Conservation (phyloP, 768 basidiomycete species). For the Omphalotus guepiniiformis region DNA sequence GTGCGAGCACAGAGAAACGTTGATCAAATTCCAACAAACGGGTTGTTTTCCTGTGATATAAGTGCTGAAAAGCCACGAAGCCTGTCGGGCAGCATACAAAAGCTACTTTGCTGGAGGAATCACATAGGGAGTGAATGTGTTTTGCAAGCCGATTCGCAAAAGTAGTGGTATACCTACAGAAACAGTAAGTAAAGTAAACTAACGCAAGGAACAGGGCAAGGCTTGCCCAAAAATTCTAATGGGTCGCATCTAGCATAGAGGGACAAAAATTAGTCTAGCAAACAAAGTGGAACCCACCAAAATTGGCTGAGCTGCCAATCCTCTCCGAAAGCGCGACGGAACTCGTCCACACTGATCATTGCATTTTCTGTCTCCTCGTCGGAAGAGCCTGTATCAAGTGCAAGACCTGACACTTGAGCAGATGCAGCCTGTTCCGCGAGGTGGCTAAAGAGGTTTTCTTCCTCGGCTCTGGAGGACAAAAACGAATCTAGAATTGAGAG, state of each 20-base stretch:
- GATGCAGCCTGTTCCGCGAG: constrained; percentile 33
- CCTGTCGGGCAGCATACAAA: constrained; percentile 45
- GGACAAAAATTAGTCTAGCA: background rate
- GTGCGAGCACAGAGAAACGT: constrained; percentile 36
- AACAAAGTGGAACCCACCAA: constrained; percentile 32
- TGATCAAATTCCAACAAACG: constrained; percentile 38
- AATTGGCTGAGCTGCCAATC: constrained; percentile 51
- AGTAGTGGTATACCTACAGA: constrained; percentile 36
- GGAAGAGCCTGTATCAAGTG: constrained; percentile 16
- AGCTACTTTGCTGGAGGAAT: constrained; percentile 29
- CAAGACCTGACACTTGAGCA: constrained; percentile 27
- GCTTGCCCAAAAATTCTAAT: constrained; percentile 1
- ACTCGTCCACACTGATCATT: constrained; percentile 43
- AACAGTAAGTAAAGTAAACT: constrained; percentile 8
- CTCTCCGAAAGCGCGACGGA: constrained; percentile 38
- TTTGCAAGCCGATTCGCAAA: constrained; percentile 36
- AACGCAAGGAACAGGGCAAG: background rate
- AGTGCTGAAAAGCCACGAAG: constrained; percentile 45
- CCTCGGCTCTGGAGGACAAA: constrained; percentile 36
- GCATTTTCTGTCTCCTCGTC: constrained; percentile 23
- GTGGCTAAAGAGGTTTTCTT: constrained; percentile 37
- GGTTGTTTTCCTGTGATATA: constrained; percentile 27
- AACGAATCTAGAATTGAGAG: constrained; percentile 38
- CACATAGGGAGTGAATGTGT: constrained; percentile 27
- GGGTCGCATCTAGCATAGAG: background rate